A percentile compares a stretch with the other conserved stretches of the same genome.
Evolutionary conservation across 106 monocot species (phyloP).

Genomic region (Gastrodia elata): DNA sequence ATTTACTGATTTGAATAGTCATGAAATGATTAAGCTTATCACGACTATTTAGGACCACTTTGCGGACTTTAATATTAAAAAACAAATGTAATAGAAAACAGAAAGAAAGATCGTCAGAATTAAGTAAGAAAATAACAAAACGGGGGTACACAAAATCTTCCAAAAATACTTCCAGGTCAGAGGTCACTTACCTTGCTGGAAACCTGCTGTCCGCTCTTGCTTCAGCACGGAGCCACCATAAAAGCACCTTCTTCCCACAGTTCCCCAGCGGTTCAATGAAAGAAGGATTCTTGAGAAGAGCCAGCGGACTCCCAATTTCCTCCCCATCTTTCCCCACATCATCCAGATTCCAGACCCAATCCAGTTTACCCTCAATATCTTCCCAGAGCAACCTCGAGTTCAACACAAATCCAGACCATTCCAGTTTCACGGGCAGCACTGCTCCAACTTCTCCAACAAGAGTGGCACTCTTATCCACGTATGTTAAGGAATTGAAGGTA

Average conservation of each 20-base stretch:
- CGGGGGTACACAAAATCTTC: not conserved
- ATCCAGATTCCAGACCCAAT: constrained; percentile 64
- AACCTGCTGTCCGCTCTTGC: constrained; percentile 74
- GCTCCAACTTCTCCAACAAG: constrained; percentile 45
- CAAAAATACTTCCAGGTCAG: not conserved
- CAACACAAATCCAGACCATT: constrained; percentile 87
- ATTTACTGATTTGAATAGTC: not conserved
- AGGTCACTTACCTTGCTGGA: constrained; percentile 49
- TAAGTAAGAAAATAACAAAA: not conserved
- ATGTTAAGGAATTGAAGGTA: constrained; percentile 52
- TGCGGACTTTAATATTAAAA: not conserved
- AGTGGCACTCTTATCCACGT: constrained; percentile 26
- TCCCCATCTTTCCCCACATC: constrained; percentile 23
- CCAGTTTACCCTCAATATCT: constrained; percentile 38
- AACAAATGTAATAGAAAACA: not conserved
- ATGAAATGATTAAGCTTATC: not conserved
- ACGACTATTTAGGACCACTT: not conserved
- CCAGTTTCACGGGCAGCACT: constrained; percentile 49
- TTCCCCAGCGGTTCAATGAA: constrained; percentile 70
- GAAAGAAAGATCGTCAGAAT: not conserved
- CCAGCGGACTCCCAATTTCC: constrained; percentile 52
- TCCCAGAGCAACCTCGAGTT: constrained; percentile 77
- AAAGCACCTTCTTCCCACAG: constrained; percentile 71
- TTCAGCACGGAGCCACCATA: constrained; percentile 84
- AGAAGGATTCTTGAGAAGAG: constrained; percentile 42